Evolutionary conservation across 345 rosid genomes (phyloP).

Genomic region (Salix dunnii): DNA sequence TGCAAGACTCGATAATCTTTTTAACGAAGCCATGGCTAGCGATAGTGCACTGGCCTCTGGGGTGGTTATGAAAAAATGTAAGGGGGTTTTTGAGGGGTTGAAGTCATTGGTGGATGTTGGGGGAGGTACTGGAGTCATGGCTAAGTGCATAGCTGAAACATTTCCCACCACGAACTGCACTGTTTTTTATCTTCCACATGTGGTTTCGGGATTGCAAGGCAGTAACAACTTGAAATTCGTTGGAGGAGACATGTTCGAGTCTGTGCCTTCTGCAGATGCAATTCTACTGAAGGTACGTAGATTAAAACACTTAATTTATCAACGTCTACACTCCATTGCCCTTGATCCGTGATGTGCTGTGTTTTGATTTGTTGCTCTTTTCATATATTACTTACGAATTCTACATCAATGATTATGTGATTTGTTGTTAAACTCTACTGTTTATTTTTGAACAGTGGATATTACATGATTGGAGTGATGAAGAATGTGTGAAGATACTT

Average conservation of each 20-base stretch:
- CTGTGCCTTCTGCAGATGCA: slow-evolving; percentile 30
- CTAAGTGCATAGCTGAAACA: slow-evolving; percentile 9
- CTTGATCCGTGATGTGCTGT: too few relatives aligned
- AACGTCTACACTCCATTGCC: too few relatives aligned
- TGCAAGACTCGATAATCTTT: not conserved
- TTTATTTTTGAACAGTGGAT: not conserved
- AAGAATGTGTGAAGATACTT: slow-evolving; percentile 2
- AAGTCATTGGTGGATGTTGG: slow-evolving; percentile 19
- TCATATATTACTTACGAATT: too few relatives aligned
- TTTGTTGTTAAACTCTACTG: too few relatives aligned
- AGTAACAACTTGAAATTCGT: slow-evolving; percentile 23
- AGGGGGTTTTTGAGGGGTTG: slow-evolving; percentile 15
- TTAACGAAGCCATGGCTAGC: slow-evolving; percentile 19
- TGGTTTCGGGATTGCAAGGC: slow-evolving; percentile 20
- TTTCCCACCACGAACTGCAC: slow-evolving; percentile 15
- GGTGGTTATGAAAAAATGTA: not conserved
- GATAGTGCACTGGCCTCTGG: not conserved
- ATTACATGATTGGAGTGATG: not conserved
- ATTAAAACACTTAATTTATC: too few relatives aligned
- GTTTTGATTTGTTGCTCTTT: too few relatives aligned
- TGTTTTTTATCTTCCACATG: slow-evolving; percentile 21
- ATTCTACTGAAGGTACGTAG: slow-evolving; percentile 26
- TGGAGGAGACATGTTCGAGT: slow-evolving; percentile 36
- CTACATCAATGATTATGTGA: too few relatives aligned
- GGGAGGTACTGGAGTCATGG: slow-evolving; percentile 19